Base-by-base conservation (phyloP, 1,139 yeast genomes). In the Kodamaea alishanica region DNA sequence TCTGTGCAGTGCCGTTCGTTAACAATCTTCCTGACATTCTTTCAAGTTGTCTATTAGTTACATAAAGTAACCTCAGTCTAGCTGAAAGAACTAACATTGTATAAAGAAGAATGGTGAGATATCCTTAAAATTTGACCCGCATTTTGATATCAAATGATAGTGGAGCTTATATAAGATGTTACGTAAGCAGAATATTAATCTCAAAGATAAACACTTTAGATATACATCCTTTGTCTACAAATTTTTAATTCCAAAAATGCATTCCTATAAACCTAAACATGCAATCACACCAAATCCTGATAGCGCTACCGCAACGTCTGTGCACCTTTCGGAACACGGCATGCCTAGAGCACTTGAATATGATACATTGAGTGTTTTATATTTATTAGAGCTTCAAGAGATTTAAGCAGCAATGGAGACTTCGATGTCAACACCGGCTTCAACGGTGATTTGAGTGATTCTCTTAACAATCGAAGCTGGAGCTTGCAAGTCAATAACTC, bases 401-500 rank as follows among this genome's bases (percentile, higher is more conserved):
- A 49, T 49, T 58, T 58, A 58, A 45, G 61, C 61, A 46, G 61
- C 63, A 41, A 58, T 52, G 52, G 63, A 57, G 50, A 58, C 63
- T 50, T 58, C 61, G 35, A 58, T 60, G 52, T 58, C 63, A 54
- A 58, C 63, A 56, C 63, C 63, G 56, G 83, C 82, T 70, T 76
- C 81, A 64, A 84, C 79, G 75, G 86, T 80, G 79, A 83, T 79
- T 72, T 90, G 92, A 63, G 98, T 90, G 77, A 92, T 88, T 78
- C 84, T 86, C 85, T 86, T 88, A 74, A 94, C 96, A 59, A 84
- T 75, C 56, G 81, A 77, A 67, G 96, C 88, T 72, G 97, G 96
- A 58, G 98, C 96, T 78, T 87, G 94, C 74, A 94, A 82, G 80
- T 92, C 97, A 67, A 92, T 88, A 73, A 88, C 84, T 79, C 99